Percentiles rank a stretch among this genome's conserved stretches.
Evolutionary conservation across 2,329 filamentous ascomycete species (phyloP).

Genomic region (Daldinia sp.): DNA sequence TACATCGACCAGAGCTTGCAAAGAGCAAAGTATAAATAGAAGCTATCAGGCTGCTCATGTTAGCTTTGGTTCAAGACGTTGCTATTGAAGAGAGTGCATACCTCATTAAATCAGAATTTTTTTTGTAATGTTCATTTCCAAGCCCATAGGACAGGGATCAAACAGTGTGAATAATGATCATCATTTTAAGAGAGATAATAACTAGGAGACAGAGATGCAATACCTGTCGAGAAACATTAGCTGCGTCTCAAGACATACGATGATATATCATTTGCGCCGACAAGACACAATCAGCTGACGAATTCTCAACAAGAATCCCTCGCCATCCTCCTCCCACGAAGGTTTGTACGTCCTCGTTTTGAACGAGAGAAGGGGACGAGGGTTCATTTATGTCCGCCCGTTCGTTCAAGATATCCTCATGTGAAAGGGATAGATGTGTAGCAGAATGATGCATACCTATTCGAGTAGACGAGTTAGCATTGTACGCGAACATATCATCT

Average conservation of each 20-base stretch:
- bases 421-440: constrained; percentile 44
- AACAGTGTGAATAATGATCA: constrained; percentile 58
- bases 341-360: constrained; percentile 73
- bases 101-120: constrained; percentile 57
- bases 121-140: constrained; percentile 54
- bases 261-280: constrained; percentile 26
- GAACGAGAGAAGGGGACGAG: constrained; percentile 59
- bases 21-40: constrained; percentile 9
- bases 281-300: constrained; percentile 70
- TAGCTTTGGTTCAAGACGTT: constrained; percentile 28
- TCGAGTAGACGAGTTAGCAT: constrained; percentile 55
- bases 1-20: constrained; percentile 18
- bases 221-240: constrained; percentile 49
- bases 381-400: constrained; percentile 76
- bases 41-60: constrained; percentile 49
- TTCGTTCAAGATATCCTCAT: constrained; percentile 77
- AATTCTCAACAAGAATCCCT: constrained; percentile 73
- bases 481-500: constrained; percentile 36
- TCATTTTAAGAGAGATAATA: constrained; percentile 45
- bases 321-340: constrained; percentile 63
- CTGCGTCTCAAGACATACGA: constrained; percentile 45
- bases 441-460: constrained; percentile 58
- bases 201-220: constrained; percentile 29
- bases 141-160: constrained; percentile 52
- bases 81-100: constrained; percentile 36